phyloP scores from a whole-genome alignment of 2,329 filamentous ascomycete species.

The Aspergillus ruber region DNA sequence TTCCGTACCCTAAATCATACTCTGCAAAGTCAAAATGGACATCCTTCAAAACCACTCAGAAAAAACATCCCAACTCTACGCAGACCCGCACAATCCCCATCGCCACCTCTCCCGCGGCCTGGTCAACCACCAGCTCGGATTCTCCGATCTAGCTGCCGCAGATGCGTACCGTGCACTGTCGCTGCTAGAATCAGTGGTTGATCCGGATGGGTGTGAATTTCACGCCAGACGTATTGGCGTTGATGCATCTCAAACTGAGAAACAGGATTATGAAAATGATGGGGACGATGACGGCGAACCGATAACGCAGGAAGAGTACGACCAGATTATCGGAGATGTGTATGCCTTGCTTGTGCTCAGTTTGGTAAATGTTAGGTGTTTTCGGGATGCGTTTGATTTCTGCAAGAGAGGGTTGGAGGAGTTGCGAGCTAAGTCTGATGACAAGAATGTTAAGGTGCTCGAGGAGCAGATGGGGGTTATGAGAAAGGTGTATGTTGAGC shows the following conservation, averaged over 20 bases:
- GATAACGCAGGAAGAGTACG: conserved; percentile 28
- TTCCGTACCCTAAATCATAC: not conserved
- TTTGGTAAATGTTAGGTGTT: conserved; percentile 33
- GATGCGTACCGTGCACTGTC: conserved; percentile 90
- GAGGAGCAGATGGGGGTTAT: conserved; percentile 23
- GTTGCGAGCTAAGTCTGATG: conserved; percentile 7
- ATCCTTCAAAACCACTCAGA: conserved; percentile 43
- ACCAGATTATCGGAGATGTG: conserved; percentile 29
- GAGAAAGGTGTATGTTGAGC: conserved; percentile 18
- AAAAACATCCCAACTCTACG: conserved; percentile 44
- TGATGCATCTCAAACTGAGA: conserved; percentile 1
- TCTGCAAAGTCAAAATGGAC: conserved; percentile 17
- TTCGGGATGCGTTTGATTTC: conserved; percentile 37
- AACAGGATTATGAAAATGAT: conserved; percentile 28
- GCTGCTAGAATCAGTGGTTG: conserved; percentile 69
- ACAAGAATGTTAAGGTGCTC: conserved; percentile 10
- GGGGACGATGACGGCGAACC: conserved; percentile 36
- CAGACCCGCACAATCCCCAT: conserved; percentile 37
- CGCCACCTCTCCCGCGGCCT: conserved; percentile 52
- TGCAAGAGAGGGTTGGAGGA: conserved; percentile 26
- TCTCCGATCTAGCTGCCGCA: conserved; percentile 81
- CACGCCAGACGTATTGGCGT: conserved; percentile 54
- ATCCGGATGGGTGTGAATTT: conserved; percentile 72
- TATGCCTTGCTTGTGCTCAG: conserved; percentile 32
- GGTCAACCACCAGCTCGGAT: conserved; percentile 67